Percentiles rank a stretch among this genome's conserved stretches.
Evolutionary conservation across 306 rosid species (phyloP).

Genomic region (Cucurbita maxima): DNA sequence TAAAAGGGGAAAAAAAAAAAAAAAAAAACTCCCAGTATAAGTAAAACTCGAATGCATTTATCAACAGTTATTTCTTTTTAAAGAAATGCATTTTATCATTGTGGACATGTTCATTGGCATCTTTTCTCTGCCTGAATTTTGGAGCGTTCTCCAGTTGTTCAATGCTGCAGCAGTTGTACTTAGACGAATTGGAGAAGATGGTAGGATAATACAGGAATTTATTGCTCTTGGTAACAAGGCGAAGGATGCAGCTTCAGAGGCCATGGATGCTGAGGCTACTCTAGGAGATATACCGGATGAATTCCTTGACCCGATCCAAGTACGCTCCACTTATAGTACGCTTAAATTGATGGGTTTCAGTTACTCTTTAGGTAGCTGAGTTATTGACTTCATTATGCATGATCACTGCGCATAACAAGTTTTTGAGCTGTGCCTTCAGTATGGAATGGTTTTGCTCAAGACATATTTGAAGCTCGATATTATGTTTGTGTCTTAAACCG

Average conservation of each 20-base stretch:
- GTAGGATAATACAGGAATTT: conserved; percentile 68
- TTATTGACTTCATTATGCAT: neutral
- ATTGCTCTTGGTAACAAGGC: conserved; percentile 77
- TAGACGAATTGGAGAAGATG: conserved; percentile 70
- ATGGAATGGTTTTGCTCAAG: neutral
- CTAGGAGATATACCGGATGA: conserved; percentile 99
- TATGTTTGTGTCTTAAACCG: neutral
- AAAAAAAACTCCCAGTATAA: neutral
- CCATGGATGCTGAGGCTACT: conserved; percentile 83
- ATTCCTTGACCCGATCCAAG: conserved; percentile 98
- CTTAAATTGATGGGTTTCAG: neutral
- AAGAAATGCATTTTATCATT: neutral
- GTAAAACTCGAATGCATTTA: neutral
- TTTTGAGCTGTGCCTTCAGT: neutral
- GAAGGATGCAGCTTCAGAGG: conserved; percentile 83
- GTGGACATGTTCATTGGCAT: neutral
- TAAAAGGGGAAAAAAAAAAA: neutral
- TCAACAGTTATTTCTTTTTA: neutral
- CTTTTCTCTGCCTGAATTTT: neutral
- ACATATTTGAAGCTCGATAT: neutral
- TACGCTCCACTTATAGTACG: conserved; percentile 7
- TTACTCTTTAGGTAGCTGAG: neutral
- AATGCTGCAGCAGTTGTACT: conserved; percentile 85
- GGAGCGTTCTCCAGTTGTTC: conserved; percentile 54
- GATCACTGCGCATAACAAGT: neutral